Conservation (phyloP, 768 basidiomycete genomes). For the Nidula microcarpa region DNA sequence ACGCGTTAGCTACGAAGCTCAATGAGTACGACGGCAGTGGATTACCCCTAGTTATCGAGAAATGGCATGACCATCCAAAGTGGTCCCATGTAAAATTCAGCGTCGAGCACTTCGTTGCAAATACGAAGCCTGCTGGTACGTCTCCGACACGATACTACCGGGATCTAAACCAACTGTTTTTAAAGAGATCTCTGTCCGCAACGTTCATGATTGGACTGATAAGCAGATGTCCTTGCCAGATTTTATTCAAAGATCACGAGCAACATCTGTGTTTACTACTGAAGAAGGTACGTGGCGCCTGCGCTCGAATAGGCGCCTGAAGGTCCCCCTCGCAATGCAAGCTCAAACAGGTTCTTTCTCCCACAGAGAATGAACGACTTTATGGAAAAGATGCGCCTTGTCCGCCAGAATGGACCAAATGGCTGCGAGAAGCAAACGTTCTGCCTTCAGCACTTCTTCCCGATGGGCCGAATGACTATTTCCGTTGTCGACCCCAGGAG, state of each 20-base stretch:
- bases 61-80: constrained; percentile 45
- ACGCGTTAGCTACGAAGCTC: constrained; percentile 35
- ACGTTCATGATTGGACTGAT: constrained; percentile 60
- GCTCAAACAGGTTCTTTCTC: too few species aligned
- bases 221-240: constrained; percentile 43
- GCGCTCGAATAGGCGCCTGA: too few species aligned
- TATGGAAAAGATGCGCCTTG: constrained; percentile 81
- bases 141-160: constrained; percentile 4
- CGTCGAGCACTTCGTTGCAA: constrained; percentile 46
- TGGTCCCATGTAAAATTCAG: constrained; percentile 61
- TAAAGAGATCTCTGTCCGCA: constrained; percentile 58
- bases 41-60: constrained; percentile 60
- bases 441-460: constrained; percentile 55
- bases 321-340: too few species aligned
- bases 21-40: constrained; percentile 46
- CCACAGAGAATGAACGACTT: constrained; percentile 52
- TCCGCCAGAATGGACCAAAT: constrained; percentile 60
- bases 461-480: constrained; percentile 51
- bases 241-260: constrained; percentile 46
- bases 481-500: constrained; percentile 49
- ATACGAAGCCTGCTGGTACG: constrained; percentile 51
- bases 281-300: constrained; percentile 30
- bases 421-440: constrained; percentile 43
- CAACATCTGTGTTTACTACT: constrained; percentile 24
- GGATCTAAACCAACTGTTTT: background rate